These are phyloP conservation scores for Lophium mytilinum DNA, from an alignment of 495 filamentous ascomycete genomes.

Conservation along the genomic window DNA sequence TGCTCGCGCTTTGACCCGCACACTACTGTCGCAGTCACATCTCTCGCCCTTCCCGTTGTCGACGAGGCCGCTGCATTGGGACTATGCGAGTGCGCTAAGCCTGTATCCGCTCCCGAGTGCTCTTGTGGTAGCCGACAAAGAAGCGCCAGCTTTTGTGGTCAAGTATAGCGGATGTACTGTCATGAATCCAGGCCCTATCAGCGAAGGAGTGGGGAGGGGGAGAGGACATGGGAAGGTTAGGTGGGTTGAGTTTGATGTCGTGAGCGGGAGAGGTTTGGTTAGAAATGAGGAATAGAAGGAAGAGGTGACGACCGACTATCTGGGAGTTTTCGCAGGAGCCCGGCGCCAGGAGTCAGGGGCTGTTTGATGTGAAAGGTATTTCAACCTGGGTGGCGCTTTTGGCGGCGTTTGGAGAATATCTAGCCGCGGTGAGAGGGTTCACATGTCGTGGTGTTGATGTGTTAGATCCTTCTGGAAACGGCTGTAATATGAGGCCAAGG, in stretches of 20 bases:
- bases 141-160: slow-evolving; percentile 69
- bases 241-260: slow-evolving; percentile 81
- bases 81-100: slow-evolving; percentile 62
- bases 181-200: slow-evolving; percentile 79
- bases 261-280: slow-evolving; percentile 46
- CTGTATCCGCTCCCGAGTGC: slow-evolving; percentile 84
- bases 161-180: slow-evolving; percentile 94
- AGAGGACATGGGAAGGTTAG: slow-evolving; percentile 42
- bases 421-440: too few relatives aligned
- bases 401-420: too few relatives aligned
- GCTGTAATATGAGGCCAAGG: too few relatives aligned
- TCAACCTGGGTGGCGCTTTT: too few relatives aligned
- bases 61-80: slow-evolving; percentile 77
- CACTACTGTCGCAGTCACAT: slow-evolving; percentile 84
- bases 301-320: too few relatives aligned
- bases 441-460: too few relatives aligned
- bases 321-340: too few relatives aligned
- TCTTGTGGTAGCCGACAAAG: slow-evolving; percentile 71
- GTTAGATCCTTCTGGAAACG: too few relatives aligned
- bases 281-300: slow-evolving; percentile 27
- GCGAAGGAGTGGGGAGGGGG: slow-evolving; percentile 53
- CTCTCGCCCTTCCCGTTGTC: slow-evolving; percentile 76
- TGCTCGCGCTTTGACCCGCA: slow-evolving; percentile 82
- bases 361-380: too few relatives aligned
- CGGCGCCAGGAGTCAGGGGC: too few relatives aligned